Conservation (phyloP, 2,329 filamentous ascomycete species). For the Knufia fluminis region DNA sequence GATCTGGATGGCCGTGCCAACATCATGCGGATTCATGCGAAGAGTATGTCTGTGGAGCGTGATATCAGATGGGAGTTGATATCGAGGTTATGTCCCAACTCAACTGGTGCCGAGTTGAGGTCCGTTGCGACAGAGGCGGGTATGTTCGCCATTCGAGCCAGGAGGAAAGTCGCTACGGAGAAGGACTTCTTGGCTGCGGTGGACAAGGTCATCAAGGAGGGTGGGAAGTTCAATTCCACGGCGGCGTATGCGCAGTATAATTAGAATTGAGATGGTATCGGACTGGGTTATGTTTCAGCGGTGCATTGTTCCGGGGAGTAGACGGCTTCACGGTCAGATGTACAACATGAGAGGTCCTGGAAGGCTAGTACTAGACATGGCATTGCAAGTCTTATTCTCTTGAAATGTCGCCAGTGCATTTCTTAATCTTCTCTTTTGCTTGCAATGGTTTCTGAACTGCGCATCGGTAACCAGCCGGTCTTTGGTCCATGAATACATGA, state of each 20-base stretch:
- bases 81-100: conserved; percentile 91
- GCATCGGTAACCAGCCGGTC: no score
- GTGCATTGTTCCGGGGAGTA: neutral
- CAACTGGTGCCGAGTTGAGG: conserved; percentile 88
- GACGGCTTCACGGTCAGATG: neutral
- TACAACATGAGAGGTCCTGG: conserved; percentile 7
- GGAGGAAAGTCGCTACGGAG: conserved; percentile 95
- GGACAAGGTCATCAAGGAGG: conserved; percentile 80
- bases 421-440: no score
- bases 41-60: conserved; percentile 98
- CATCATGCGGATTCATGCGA: conserved; percentile 95
- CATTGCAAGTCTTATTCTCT: no score
- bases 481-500: no score
- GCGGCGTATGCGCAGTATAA: conserved; percentile 99
- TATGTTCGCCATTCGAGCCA: conserved; percentile 92
- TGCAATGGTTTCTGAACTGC: no score
- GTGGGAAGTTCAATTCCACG: conserved; percentile 98
- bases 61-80: conserved; percentile 99
- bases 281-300: conserved; percentile 3
- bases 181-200: conserved; percentile 98
- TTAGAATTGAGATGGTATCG: conserved; percentile 41
- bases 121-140: conserved; percentile 97
- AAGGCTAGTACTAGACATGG: no score
- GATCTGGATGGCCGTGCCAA: conserved; percentile 96
- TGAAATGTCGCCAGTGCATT: no score